Conservation (phyloP, 2,329 filamentous ascomycete species). For the Aspergillus carbonarius region DNA sequence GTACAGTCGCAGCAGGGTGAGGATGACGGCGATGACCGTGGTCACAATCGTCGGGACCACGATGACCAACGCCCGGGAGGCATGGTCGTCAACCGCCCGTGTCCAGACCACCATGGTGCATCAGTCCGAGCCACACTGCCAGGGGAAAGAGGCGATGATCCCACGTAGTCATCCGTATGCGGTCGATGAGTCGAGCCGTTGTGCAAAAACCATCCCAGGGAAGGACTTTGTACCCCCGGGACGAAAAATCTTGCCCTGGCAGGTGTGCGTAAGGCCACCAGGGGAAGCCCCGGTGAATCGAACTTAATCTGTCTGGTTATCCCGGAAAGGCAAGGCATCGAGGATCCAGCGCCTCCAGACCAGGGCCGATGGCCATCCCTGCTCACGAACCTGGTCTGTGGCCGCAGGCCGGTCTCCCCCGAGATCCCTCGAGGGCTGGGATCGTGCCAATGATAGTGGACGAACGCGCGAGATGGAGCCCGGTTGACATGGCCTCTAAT, state of each 20-base stretch:
- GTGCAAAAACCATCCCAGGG: neutral
- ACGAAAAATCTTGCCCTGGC: neutral
- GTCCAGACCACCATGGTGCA: constrained; percentile 3
- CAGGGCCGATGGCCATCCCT: neutral
- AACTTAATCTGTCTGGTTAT: neutral
- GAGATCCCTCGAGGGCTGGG: neutral
- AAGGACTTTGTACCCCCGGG: neutral
- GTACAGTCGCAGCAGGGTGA: constrained; percentile 14
- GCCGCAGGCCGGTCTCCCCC: neutral
- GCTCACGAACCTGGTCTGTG: neutral
- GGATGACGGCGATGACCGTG: constrained; percentile 13
- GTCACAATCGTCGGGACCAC: constrained; percentile 15
- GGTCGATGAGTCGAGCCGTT: neutral
- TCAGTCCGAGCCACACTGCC: neutral
- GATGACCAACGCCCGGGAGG: constrained; percentile 9
- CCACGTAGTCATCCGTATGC: neutral
- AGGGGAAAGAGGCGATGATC: neutral
- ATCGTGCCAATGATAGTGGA: neutral
- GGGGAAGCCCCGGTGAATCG: neutral
- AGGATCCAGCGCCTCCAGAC: neutral
- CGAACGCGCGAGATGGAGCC: neutral
- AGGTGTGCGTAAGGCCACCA: neutral
- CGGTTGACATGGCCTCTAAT: neutral
- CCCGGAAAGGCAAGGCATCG: neutral
- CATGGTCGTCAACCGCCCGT: constrained; percentile 1